Conservation (phyloP, 257 asterid genomes). For the Sherardia arvensis region DNA sequence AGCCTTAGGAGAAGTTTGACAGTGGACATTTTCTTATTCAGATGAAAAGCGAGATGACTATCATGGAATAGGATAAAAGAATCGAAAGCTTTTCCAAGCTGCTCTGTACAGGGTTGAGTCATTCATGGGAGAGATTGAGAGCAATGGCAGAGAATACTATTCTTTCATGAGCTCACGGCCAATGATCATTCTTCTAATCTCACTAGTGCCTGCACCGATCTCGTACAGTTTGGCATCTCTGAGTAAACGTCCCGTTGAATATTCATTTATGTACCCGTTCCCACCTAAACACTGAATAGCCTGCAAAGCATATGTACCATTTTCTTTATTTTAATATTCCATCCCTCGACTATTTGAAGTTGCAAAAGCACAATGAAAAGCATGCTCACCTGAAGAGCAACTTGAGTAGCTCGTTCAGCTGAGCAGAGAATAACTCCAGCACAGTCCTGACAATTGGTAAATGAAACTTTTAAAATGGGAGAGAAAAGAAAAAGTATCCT, state of each 20-base stretch:
- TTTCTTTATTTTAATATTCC: background rate
- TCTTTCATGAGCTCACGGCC: slow-evolving; percentile 79
- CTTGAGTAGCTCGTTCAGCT: slow-evolving; percentile 98
- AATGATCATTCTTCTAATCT: slow-evolving; percentile 77
- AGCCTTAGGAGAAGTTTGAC: too few species aligned
- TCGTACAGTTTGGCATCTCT: slow-evolving; percentile 92
- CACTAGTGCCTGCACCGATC: slow-evolving; percentile 98
- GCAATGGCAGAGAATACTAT: slow-evolving; percentile 14
- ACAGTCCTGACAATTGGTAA: slow-evolving; percentile 53
- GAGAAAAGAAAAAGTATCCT: background rate
- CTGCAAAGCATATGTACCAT: slow-evolving; percentile 33
- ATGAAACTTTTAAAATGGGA: background rate
- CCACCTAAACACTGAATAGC: slow-evolving; percentile 97
- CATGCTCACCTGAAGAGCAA: slow-evolving; percentile 86
- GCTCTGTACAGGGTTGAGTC: background rate
- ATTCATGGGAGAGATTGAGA: background rate
- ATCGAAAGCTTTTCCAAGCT: background rate
- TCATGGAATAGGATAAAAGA: too few species aligned
- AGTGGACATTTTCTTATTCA: background rate
- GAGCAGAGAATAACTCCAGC: slow-evolving; percentile 91
- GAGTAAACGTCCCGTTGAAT: slow-evolving; percentile 89
- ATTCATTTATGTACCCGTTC: slow-evolving; percentile 89
- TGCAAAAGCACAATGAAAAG: background rate
- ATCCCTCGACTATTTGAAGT: background rate
- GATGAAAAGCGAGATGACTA: too few species aligned